phyloP scores from a whole-genome alignment of 2,329 filamentous ascomycete species.

The Boeremia exigua region DNA sequence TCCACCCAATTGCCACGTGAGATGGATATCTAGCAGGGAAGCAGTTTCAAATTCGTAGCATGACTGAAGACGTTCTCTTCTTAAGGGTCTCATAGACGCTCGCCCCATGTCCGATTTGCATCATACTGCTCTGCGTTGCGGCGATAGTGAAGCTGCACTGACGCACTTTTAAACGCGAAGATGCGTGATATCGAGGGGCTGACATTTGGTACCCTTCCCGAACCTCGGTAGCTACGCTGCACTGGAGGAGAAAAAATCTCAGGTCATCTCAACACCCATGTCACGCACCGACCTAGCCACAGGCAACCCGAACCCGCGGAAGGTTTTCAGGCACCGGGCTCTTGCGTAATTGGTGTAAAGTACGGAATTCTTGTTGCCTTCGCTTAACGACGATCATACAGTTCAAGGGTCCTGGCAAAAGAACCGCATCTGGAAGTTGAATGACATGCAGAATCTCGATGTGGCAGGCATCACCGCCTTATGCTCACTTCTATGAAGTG shows the following conservation, averaged over 20 bases:
- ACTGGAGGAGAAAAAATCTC: slow-evolving; percentile 1
- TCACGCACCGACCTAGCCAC: background rate
- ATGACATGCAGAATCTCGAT: slow-evolving; percentile 3
- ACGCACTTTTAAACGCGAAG: background rate
- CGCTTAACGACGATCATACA: slow-evolving; percentile 14
- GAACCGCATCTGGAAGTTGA: slow-evolving; percentile 6
- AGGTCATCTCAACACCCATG: slow-evolving; percentile 7
- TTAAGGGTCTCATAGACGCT: slow-evolving; percentile 2
- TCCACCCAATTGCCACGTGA: slow-evolving; percentile 4
- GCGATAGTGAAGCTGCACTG: background rate
- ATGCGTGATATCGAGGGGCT: background rate
- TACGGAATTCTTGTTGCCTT: background rate
- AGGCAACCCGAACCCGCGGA: background rate
- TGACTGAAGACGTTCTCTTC: slow-evolving; percentile 2
- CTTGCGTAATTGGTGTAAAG: slow-evolving; percentile 8
- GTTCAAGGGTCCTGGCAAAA: background rate
- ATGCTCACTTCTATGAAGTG: background rate
- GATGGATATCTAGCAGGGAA: slow-evolving; percentile 5
- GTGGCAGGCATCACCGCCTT: background rate
- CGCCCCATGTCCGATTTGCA: background rate
- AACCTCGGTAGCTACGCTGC: slow-evolving; percentile 2
- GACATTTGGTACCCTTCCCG: background rate
- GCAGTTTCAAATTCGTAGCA: slow-evolving; percentile 9
- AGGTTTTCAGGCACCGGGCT: background rate
- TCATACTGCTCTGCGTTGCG: background rate